These are phyloP conservation scores for Chaetomiaceae sp. DNA, from an alignment of 2,329 filamentous ascomycete species.

Conservation along the genomic window DNA sequence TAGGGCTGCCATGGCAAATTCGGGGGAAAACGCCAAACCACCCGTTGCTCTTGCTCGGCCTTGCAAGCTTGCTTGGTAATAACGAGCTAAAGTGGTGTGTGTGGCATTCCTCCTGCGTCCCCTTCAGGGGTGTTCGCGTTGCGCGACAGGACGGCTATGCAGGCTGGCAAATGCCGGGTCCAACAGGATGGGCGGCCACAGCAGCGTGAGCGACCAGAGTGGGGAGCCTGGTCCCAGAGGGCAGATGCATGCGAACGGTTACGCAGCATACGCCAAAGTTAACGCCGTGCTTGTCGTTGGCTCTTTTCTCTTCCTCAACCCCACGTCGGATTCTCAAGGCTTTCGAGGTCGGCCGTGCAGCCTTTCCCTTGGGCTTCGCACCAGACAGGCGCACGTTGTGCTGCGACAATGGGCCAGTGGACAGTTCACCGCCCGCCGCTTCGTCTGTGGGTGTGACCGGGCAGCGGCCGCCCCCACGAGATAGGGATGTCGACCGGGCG, in stretches of 20 bases:
- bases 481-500: not conserved
- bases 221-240: not conserved
- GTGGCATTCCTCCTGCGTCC: slow-evolving; percentile 21
- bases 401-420: too few species aligned
- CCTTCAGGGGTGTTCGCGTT: slow-evolving; percentile 15
- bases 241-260: not conserved
- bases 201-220: not conserved
- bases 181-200: slow-evolving; percentile 1
- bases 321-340: not conserved
- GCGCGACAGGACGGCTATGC: slow-evolving; percentile 21
- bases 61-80: not conserved
- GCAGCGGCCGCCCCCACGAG: not conserved
- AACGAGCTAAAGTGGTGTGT: slow-evolving; percentile 1
- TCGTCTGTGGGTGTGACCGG: not conserved
- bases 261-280: not conserved
- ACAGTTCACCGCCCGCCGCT: too few species aligned
- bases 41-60: not conserved
- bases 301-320: not conserved
- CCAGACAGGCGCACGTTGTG: not conserved
- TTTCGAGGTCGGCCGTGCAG: not conserved
- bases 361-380: too few species aligned
- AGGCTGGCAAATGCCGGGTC: slow-evolving; percentile 18
- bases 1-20: slow-evolving; percentile 1
- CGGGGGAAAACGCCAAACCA: too few species aligned
- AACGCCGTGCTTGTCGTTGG: too few species aligned